These are phyloP conservation scores for Phytophthora agathidicida DNA, from an alignment of 352 stramenopile species.

Conservation along the genomic window DNA sequence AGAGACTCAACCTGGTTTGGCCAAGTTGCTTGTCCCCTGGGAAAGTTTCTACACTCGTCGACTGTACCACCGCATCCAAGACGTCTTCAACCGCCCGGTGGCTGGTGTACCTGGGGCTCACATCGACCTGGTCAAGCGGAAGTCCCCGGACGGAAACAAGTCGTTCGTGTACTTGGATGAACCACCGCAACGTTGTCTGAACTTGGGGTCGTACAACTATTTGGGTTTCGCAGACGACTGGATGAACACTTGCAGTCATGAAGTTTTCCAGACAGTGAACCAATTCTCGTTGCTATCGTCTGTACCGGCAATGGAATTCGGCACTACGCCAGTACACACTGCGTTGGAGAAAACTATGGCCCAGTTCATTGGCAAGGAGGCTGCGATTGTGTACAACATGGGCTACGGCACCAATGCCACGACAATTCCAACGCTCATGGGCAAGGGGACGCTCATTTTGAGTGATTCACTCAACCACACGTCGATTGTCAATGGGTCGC, in stretches of 20 bases:
- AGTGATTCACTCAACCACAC: slow-evolving; percentile 98
- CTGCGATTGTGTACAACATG: slow-evolving; percentile 98
- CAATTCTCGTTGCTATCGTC: slow-evolving; percentile 79
- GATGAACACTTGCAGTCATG: slow-evolving; percentile 93
- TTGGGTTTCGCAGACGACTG: slow-evolving; percentile 99
- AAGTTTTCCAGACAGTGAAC: slow-evolving; percentile 89
- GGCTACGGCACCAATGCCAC: slow-evolving; percentile 98
- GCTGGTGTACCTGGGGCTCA: slow-evolving; percentile 67
- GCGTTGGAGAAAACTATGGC: slow-evolving; percentile 95
- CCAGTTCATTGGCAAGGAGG: slow-evolving; percentile 96
- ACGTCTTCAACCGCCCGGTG: slow-evolving; percentile 80
- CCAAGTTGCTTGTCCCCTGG: slow-evolving; percentile 93
- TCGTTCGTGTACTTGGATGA: slow-evolving; percentile 61
- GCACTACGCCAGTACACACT: slow-evolving; percentile 90
- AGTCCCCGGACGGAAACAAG: slow-evolving; percentile 74
- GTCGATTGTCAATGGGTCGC: slow-evolving; percentile 97
- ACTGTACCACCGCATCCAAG: slow-evolving; percentile 97
- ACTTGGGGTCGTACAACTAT: slow-evolving; percentile 99
- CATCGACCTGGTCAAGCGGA: slow-evolving; percentile 95
- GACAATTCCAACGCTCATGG: slow-evolving; percentile 95
- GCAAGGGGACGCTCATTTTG: slow-evolving; percentile 93
- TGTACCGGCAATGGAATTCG: slow-evolving; percentile 70
- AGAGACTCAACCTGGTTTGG: slow-evolving; percentile 68
- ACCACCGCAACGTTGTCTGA: slow-evolving; percentile 86
- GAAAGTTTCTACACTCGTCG: slow-evolving; percentile 98